Evolutionary conservation across 768 basidiomycete genomes (phyloP).

Genomic region (Collybia sordida): DNA sequence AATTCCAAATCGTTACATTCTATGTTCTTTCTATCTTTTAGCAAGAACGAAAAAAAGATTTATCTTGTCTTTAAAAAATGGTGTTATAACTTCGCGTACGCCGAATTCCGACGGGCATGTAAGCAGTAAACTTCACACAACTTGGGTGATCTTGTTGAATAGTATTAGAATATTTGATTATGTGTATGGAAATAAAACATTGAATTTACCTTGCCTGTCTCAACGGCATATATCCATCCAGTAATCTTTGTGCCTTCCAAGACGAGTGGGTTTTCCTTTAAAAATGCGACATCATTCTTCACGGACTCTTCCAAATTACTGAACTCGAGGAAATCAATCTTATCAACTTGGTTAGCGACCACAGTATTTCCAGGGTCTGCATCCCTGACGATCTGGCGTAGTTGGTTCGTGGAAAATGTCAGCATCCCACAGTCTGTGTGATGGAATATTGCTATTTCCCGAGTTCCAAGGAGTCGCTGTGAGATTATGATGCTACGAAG

Average conservation of each 20-base stretch:
- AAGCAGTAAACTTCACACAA: no score
- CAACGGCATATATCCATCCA: slow-evolving; percentile 70
- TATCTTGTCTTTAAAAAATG: no score
- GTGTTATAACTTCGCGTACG: no score
- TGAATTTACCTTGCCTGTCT: slow-evolving; percentile 23
- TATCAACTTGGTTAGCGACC: slow-evolving; percentile 30
- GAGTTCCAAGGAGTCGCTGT: slow-evolving; percentile 69
- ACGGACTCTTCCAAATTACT: slow-evolving; percentile 49
- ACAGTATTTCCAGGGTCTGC: slow-evolving; percentile 33
- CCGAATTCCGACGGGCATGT: no score
- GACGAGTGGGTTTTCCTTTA: slow-evolving; percentile 57
- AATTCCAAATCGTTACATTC: no score
- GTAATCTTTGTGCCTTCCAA: slow-evolving; percentile 52
- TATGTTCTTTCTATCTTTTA: no score
- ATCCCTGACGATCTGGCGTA: slow-evolving; percentile 50
- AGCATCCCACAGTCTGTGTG: slow-evolving; percentile 78
- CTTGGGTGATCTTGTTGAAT: no score
- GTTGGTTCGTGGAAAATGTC: slow-evolving; percentile 51
- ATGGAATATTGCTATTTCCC: slow-evolving; percentile 66
- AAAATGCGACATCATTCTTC: slow-evolving; percentile 54
- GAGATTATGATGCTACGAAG: slow-evolving; percentile 69
- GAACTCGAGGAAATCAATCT: slow-evolving; percentile 60
- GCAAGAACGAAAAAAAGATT: no score
- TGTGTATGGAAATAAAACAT: no score
- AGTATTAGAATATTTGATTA: no score